Base-by-base conservation (phyloP, 2,329 filamentous ascomycete species). In the Monilinia polystroma region DNA sequence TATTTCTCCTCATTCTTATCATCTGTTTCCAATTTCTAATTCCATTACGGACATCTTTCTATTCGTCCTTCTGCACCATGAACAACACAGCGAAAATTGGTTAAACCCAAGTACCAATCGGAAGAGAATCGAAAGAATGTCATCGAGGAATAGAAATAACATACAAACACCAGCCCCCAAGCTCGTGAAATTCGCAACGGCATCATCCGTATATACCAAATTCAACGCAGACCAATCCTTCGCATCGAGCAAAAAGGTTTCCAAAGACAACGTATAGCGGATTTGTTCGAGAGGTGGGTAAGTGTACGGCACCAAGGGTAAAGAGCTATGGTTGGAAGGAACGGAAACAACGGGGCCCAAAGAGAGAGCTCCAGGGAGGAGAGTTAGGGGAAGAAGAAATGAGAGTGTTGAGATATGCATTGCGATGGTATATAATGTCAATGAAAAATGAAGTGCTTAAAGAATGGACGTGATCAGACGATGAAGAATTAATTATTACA, bases 271-370 rank as follows among this genome's bases (percentile, higher is more conserved):
- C 7, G 63, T 65, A 12, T 65, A 65, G 47, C 63, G 63, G 23
- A 65, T 65, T 43, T 65, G 63, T 51, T 65, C 63, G 18, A 65
- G 23, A n/a, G 55, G 49, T 7, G 62, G 8, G 23, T 64, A 64
- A 5, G n/a, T 45, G 18, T 64, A 56, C 55, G 58, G n/a, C 38
- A 11, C 18, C 8, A 20, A 18, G 11, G 58, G n/a, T 12, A 18
- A 5, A 2, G 38, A 2, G 2, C 3, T 23, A 14, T 55, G 18
- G 6, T 23, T 4, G 12, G 29, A 26, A 35, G 35, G n/a, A 11
- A 56, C 16, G 4, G 26, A 26, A 35, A 23, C 16, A 11, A 56
- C 20, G 4, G 26, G 38, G 14, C 52, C 47, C 41, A 23, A 32
- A 8, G 51, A 56, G 18, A 64, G 53, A 29, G 51, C 62, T 56